Base-by-base conservation (phyloP, 768 basidiomycete genomes). In the Mycena galopus region DNA sequence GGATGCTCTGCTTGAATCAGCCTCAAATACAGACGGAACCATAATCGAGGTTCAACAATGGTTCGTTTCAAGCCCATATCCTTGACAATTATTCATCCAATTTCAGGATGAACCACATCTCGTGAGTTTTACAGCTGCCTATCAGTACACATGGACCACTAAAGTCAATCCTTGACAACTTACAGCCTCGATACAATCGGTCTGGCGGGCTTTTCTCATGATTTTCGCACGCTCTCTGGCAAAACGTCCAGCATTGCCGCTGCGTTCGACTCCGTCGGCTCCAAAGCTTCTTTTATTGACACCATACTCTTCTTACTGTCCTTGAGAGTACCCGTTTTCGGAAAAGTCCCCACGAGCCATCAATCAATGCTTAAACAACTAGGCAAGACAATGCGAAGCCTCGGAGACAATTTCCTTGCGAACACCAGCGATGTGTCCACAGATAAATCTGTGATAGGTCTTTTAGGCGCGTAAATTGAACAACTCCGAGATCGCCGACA, bases 91-190 rank as follows among this genome's bases (percentile, higher is more conserved):
- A 1, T 63, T 29, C n/a, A 9, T n/a, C 7, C 14, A 53, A 11
- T 32, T 30, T 4, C 33, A 65, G 66, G 67, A 69, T 69, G 67
- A 69, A 69, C 67, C 60, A 69, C 37, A 39, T 68, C 59, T 68
- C 59, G 67, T 68, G 19, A 68, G 67, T 57, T n/a, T 21, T 11
- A 1, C 10, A 32, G 19, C n/a, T 17, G n/a, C 8, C 25, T 14
- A 23, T n/a, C n/a, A n/a, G n/a, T n/a, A n/a, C n/a, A n/a, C n/a
- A 21, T 59, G 3, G 8, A 25, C 16, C 12, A 23, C 14, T 37
- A 37, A 16, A 21, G 50, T 50, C 6, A 23, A 19, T 33, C 17
- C 32, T 21, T 59, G 17, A 60, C 44, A 14, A 39, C 44, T n/a
- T 16, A 14, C 37, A 69, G 67, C 33, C 51, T 69, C 3, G 67